phyloP scores from a whole-genome alignment of 139 green algal species.

The Nannochloris sp. region DNA sequence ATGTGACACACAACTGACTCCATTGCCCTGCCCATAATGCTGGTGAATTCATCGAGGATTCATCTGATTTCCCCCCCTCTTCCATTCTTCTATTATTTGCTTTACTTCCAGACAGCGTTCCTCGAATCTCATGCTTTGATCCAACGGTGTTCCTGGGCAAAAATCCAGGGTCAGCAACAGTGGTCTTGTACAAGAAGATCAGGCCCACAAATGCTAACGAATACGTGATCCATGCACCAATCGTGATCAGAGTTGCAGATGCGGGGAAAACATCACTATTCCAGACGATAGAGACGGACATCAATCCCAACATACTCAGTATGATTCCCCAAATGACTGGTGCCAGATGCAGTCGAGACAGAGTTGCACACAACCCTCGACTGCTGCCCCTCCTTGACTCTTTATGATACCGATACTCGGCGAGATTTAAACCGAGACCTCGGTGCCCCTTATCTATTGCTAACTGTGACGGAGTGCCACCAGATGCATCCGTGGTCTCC shows the following conservation, averaged over 20 bases:
- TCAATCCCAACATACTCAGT: slow-evolving; percentile 51
- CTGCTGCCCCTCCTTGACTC: slow-evolving; percentile 16
- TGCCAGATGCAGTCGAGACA: slow-evolving; percentile 63
- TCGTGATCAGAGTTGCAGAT: neutral
- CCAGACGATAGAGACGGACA: slow-evolving; percentile 46
- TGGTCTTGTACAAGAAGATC: slow-evolving; percentile 64
- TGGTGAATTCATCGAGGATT: slow-evolving; percentile 58
- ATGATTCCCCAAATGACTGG: slow-evolving; percentile 73
- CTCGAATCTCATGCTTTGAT: too few species aligned
- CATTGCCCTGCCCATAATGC: slow-evolving; percentile 79
- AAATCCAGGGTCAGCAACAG: slow-evolving; percentile 68
- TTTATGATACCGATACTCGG: slow-evolving; percentile 48
- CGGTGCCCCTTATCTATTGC: slow-evolving; percentile 86
- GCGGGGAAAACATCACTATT: slow-evolving; percentile 10
- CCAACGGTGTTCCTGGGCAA: slow-evolving; percentile 27
- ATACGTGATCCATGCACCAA: slow-evolving; percentile 31
- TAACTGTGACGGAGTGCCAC: slow-evolving; percentile 76
- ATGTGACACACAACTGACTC: slow-evolving; percentile 82
- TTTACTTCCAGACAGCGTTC: too few species aligned
- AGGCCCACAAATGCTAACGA: slow-evolving; percentile 38
- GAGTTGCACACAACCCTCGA: neutral
- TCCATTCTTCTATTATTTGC: neutral
- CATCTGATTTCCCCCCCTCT: neutral
- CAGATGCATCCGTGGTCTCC: slow-evolving; percentile 60
- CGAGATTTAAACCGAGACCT: slow-evolving; percentile 54